Conservation (phyloP, 805 yeast species). For the Candida bentonensis region DNA sequence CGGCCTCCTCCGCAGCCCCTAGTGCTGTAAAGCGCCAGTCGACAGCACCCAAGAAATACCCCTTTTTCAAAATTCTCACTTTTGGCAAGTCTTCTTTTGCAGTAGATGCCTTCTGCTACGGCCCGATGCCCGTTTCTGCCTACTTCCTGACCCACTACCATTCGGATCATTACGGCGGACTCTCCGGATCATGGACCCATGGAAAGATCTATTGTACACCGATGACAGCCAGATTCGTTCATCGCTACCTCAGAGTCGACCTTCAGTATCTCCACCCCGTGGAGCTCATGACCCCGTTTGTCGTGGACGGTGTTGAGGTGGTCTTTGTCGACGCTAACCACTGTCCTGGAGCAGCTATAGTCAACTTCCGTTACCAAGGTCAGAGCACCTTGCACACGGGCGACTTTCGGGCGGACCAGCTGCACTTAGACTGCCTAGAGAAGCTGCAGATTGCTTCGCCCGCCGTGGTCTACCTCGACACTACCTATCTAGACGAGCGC, state of each 20-base stretch:
- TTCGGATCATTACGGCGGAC: constrained; percentile 86
- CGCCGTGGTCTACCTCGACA: constrained; percentile 58
- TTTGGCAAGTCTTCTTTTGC: constrained; percentile 18
- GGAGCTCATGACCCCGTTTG: constrained; percentile 28
- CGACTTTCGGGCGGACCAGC: constrained; percentile 63
- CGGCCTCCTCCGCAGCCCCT: too few relatives aligned
- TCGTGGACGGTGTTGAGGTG: constrained; percentile 36
- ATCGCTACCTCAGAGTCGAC: constrained; percentile 40
- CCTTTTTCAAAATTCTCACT: constrained; percentile 20
- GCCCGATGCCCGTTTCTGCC: constrained; percentile 18
- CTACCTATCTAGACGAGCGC: constrained; percentile 70
- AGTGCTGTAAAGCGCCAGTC: too few relatives aligned
- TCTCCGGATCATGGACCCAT: constrained; percentile 60
- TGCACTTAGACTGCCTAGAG: constrained; percentile 28
- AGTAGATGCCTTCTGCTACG: constrained; percentile 26
- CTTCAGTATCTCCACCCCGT: constrained; percentile 27
- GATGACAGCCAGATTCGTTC: constrained; percentile 48
- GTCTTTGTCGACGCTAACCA: constrained; percentile 77
- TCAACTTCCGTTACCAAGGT: constrained; percentile 41
- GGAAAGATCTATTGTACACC: constrained; percentile 62
- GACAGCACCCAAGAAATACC: constrained; percentile 9
- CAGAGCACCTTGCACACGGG: constrained; percentile 63
- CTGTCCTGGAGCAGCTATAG: constrained; percentile 89
- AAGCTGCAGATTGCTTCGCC: constrained; percentile 13
- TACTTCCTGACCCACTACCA: constrained; percentile 56